Evolutionary conservation across 345 rosid genomes (phyloP).

Genomic region (Brassica incana): DNA sequence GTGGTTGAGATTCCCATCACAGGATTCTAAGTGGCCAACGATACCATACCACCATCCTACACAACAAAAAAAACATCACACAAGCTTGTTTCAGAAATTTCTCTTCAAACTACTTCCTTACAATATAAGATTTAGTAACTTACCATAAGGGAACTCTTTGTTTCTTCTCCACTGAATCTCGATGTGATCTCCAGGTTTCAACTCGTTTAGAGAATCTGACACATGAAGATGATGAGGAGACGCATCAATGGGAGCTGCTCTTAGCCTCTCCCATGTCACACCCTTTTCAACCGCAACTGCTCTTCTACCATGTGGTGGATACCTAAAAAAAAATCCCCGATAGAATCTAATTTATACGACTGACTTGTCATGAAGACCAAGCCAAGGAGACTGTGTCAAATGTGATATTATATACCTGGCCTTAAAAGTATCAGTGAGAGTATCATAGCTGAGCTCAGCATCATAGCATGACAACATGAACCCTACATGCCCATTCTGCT

Average conservation of each 20-base stretch:
- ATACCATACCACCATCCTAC: conserved; percentile 97
- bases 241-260: conserved; percentile 71
- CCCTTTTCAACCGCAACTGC: conserved; percentile 56
- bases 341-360: conserved; percentile 34
- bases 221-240: conserved; percentile 66
- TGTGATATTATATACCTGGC: conserved; percentile 60
- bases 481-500: conserved; percentile 90
- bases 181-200: conserved; percentile 80
- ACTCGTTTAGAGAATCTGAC: conserved; percentile 66
- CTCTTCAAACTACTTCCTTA: neutral
- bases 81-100: conserved; percentile 3
- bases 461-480: conserved; percentile 96
- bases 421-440: conserved; percentile 64
- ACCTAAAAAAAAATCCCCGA: conserved; percentile 45
- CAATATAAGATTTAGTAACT: neutral
- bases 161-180: conserved; percentile 98
- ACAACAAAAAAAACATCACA: conserved; percentile 3
- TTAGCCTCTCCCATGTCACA: conserved; percentile 77
- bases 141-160: conserved; percentile 89
- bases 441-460: conserved; percentile 82
- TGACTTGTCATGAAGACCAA: conserved; percentile 4
- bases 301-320: conserved; percentile 78
- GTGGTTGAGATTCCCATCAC: conserved; percentile 65
- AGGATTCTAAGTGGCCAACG: conserved; percentile 83
- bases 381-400: neutral